Percentiles rank a stretch among this genome's conserved stretches.
phyloP scores from a whole-genome alignment of 1,284 basidiomycete species.

The Papiliotrema nemorosa region DNA sequence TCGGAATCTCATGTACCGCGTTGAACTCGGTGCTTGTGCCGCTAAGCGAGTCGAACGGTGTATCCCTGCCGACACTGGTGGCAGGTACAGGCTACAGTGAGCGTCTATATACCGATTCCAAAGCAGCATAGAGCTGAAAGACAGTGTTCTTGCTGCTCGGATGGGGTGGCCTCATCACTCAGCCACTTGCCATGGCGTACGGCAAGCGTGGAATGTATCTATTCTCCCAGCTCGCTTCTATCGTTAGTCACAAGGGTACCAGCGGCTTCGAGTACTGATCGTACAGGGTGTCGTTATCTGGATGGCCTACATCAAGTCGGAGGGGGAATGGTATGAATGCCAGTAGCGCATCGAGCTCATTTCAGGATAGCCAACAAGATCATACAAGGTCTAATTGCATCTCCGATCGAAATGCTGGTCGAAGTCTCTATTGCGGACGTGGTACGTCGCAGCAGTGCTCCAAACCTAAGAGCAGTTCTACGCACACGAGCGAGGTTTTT shows the following conservation, averaged over 20 bases:
- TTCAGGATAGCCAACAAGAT: constrained; percentile 23
- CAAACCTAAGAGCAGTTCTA: constrained; percentile 9
- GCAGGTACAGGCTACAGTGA: constrained; percentile 21
- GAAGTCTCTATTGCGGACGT: constrained; percentile 11
- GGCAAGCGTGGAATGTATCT: constrained; percentile 26
- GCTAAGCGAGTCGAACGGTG: constrained; percentile 14
- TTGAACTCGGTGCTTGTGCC: constrained; percentile 25
- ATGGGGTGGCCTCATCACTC: constrained; percentile 23
- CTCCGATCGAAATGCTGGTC: constrained; percentile 22
- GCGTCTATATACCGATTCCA: background rate
- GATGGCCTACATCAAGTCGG: constrained; percentile 14
- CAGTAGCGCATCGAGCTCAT: too few species aligned
- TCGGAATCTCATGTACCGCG: constrained; percentile 10
- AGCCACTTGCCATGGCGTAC: constrained; percentile 22
- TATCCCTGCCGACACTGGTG: constrained; percentile 19
- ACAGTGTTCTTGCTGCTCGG: constrained; percentile 25
- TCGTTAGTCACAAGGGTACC: constrained; percentile 5
- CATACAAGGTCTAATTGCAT: constrained; percentile 16
- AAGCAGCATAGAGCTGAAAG: background rate
- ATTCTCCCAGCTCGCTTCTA: constrained; percentile 4
- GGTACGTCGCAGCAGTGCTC: background rate
- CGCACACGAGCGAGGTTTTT: constrained; percentile 23
- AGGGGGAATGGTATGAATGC: constrained; percentile 15
- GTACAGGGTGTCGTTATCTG: constrained; percentile 14
- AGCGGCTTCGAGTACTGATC: background rate